A percentile compares a stretch with the other conserved stretches of the same genome.
Conservation (phyloP, 352 stramenopile species). For the Phytopythium kandeliae region DNA sequence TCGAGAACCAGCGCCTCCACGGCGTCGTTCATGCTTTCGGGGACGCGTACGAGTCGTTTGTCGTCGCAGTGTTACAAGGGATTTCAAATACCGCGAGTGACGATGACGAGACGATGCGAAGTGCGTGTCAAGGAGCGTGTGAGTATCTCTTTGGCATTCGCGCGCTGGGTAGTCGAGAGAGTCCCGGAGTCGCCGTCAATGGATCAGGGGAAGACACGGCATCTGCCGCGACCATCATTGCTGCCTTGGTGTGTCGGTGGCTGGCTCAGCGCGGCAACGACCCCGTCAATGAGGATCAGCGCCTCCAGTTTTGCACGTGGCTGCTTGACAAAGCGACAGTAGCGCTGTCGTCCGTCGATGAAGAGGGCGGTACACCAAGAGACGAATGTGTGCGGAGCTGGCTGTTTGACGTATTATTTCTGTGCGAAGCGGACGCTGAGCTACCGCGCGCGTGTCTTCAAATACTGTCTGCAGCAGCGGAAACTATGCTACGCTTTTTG, state of each 20-base stretch:
- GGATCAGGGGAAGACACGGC: neutral
- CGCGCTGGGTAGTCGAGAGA: constrained; percentile 10
- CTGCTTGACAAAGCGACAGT: constrained; percentile 15
- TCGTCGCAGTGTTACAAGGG: constrained; percentile 12
- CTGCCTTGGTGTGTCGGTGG: constrained; percentile 6
- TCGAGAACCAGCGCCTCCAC: constrained; percentile 29
- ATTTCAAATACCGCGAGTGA: constrained; percentile 1
- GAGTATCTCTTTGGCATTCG: constrained; percentile 36
- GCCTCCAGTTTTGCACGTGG: constrained; percentile 23
- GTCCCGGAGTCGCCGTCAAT: neutral
- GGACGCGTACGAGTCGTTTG: constrained; percentile 22
- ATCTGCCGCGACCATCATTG: neutral
- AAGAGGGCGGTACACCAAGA: neutral
- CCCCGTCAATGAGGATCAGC: constrained; percentile 7
- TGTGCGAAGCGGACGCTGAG: constrained; percentile 22
- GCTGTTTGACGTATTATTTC: constrained; percentile 56
- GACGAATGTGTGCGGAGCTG: constrained; percentile 20
- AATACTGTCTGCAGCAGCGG: constrained; percentile 16
- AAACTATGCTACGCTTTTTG: constrained; percentile 14
- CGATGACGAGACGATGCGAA: constrained; percentile 5
- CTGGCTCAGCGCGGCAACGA: neutral
- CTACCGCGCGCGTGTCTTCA: constrained; percentile 24
- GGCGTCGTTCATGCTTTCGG: constrained; percentile 31
- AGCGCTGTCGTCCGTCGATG: neutral
- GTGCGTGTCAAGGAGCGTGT: constrained; percentile 17